Conservation (phyloP, 345 rosid genomes). For the Jatropha curcas region DNA sequence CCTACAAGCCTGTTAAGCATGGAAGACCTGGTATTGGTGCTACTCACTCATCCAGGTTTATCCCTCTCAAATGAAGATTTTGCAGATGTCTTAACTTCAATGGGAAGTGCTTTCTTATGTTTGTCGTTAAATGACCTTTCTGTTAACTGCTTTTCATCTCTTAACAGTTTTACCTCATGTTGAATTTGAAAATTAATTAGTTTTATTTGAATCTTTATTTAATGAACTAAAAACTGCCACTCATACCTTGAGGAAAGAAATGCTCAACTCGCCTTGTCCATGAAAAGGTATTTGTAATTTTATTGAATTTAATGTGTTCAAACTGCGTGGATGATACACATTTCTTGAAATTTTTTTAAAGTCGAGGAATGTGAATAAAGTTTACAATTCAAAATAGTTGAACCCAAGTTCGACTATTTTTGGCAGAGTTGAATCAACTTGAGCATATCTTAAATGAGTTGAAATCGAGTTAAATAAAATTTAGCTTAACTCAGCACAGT, state of each 20-base stretch:
- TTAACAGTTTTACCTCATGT: neutral
- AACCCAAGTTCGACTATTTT: no score
- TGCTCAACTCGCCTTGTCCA: neutral
- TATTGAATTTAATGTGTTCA: no score
- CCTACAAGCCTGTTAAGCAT: conserved; percentile 84
- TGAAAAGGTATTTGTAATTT: neutral
- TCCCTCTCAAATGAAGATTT: conserved; percentile 75
- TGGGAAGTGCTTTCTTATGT: neutral
- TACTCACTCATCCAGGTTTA: conserved; percentile 95
- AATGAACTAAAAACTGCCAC: neutral
- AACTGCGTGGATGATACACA: neutral
- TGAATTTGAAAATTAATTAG: neutral
- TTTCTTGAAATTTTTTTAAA: neutral
- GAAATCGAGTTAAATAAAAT: no score
- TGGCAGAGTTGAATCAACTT: no score
- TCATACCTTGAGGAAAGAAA: neutral
- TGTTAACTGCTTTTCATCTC: neutral
- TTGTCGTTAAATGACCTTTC: neutral
- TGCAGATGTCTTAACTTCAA: neutral
- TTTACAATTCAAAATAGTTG: no score
- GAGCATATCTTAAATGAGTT: no score
- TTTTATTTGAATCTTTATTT: neutral
- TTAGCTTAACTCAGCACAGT: no score
- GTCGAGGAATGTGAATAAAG: no score
- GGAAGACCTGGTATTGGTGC: conserved; percentile 99